phyloP scores from a whole-genome alignment of 345 rosid species.

The Dipteronia dyeriana region DNA sequence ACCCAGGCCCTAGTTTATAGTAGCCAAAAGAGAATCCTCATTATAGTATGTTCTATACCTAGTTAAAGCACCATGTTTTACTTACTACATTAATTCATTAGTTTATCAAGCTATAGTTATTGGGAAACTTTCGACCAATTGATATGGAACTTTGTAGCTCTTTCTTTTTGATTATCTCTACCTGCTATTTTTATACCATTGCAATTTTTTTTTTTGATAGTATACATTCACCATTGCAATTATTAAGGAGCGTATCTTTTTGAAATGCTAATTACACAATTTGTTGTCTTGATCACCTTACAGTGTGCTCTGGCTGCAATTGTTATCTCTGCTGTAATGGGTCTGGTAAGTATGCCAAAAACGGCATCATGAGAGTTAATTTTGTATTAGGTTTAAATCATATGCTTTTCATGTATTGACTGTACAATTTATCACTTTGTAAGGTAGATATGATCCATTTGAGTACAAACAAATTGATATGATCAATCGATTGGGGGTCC shows the following conservation, averaged over 20 bases:
- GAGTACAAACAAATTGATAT: not conserved
- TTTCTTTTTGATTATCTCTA: not conserved
- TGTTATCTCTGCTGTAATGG: constrained; percentile 89
- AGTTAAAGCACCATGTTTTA: not conserved
- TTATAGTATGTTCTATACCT: not conserved
- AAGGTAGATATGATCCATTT: not conserved
- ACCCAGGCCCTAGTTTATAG: not conserved
- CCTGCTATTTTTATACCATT: not conserved
- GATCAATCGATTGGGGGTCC: not conserved
- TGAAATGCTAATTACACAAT: constrained; percentile 29
- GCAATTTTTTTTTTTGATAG: too few relatives aligned
- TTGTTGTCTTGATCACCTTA: constrained; percentile 26
- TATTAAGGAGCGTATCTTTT: constrained; percentile 9
- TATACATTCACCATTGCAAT: too few relatives aligned
- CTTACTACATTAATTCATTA: not conserved
- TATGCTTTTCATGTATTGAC: not conserved
- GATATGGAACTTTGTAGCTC: not conserved
- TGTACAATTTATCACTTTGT: not conserved
- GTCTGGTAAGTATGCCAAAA: constrained; percentile 63
- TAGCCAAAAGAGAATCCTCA: not conserved
- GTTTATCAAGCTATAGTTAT: not conserved
- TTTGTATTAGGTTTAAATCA: not conserved
- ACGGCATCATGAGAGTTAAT: not conserved
- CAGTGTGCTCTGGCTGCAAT: constrained; percentile 99
- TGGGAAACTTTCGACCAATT: not conserved